phyloP scores from a whole-genome alignment of 108 stramenopile species.

The Fistulifera solaris region DNA sequence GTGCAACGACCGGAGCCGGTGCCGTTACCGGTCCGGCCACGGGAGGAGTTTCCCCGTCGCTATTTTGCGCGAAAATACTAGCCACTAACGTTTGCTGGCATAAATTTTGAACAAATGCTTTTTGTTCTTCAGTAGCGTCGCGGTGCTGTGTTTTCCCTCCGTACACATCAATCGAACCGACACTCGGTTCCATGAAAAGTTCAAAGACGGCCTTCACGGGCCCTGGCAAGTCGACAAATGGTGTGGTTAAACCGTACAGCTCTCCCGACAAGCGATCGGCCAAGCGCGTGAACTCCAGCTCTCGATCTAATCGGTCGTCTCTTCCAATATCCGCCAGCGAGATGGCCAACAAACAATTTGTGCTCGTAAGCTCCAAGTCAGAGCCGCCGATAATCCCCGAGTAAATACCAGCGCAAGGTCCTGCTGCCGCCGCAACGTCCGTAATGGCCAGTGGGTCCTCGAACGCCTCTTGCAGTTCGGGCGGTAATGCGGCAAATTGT shows the following conservation, averaged over 20 bases:
- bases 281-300: conserved; percentile 14
- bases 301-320: conserved; percentile 12
- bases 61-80: background rate
- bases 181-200: conserved; percentile 1
- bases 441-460: background rate
- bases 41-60: too few relatives aligned
- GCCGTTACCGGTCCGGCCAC: background rate
- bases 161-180: conserved; percentile 16
- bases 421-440: background rate
- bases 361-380: too few relatives aligned
- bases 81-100: conserved; percentile 12
- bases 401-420: background rate
- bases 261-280: conserved; percentile 11
- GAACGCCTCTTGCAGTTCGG: background rate
- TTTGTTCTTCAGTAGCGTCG: conserved; percentile 15
- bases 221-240: conserved; percentile 17
- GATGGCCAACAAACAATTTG: conserved; percentile 16
- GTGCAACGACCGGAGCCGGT: background rate
- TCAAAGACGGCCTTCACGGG: conserved; percentile 15
- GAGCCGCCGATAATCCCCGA: background rate
- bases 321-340: conserved; percentile 23
- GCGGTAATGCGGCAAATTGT: background rate
- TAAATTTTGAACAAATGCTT: conserved; percentile 8
- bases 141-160: conserved; percentile 18
- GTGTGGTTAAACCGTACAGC: background rate